Evolutionary conservation across 805 yeast genomes (phyloP).

Genomic region (Phaffomyces thermotolerans): DNA sequence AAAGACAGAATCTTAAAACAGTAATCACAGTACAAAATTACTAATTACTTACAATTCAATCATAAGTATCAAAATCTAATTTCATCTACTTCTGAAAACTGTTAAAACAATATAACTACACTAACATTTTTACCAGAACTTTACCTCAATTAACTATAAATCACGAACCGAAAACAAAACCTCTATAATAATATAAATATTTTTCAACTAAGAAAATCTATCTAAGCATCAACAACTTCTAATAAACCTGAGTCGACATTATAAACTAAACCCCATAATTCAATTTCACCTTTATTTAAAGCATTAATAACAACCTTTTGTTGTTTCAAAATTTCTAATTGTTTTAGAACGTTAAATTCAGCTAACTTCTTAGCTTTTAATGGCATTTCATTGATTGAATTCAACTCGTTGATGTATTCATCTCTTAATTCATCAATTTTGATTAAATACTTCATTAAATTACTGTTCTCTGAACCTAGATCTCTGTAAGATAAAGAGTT

Average conservation of each 20-base stretch:
- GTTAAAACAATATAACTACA: too few species aligned
- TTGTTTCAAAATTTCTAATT: constrained; percentile 57
- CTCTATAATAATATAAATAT: too few species aligned
- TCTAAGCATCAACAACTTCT: constrained; percentile 29
- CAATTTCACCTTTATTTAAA: constrained; percentile 50
- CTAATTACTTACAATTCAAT: too few species aligned
- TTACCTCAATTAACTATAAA: background rate
- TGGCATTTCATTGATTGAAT: constrained; percentile 41
- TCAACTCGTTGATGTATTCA: constrained; percentile 44
- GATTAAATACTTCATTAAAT: constrained; percentile 40
- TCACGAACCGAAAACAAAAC: background rate
- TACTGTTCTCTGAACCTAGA: constrained; percentile 48
- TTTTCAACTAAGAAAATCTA: too few species aligned
- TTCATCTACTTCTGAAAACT: too few species aligned
- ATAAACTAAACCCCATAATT: constrained; percentile 78
- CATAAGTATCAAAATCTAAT: too few species aligned
- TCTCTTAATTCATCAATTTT: constrained; percentile 64
- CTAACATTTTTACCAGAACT: too few species aligned
- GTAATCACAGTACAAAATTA: too few species aligned
- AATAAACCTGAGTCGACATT: constrained; percentile 74
- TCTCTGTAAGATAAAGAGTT: constrained; percentile 62
- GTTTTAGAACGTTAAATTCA: constrained; percentile 69
- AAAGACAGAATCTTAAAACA: too few species aligned
- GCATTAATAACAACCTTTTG: constrained; percentile 57
- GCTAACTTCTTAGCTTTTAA: constrained; percentile 55